These are phyloP conservation scores for Nemania bipapillata DNA, from an alignment of 2,329 filamentous ascomycete genomes.

Conservation along the genomic window DNA sequence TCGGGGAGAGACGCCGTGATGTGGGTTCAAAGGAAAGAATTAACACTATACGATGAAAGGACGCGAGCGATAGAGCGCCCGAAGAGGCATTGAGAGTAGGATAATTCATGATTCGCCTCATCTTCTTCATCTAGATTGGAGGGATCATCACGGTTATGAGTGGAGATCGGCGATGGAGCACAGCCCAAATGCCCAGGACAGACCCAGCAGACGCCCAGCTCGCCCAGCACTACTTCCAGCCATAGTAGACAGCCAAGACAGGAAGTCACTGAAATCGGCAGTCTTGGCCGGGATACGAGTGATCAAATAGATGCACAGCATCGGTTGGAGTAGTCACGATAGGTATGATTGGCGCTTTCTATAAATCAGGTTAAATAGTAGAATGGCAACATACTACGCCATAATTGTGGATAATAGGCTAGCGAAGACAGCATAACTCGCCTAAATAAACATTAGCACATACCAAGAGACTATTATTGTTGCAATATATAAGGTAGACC, in stretches of 20 bases:
- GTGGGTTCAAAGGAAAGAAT: background rate
- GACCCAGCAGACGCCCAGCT: conserved; percentile 10
- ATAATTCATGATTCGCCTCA: conserved; percentile 11
- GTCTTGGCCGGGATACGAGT: conserved; percentile 13
- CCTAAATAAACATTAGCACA: too few relatives aligned
- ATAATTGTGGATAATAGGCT: background rate
- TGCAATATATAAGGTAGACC: too few relatives aligned
- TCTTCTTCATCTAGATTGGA: conserved; percentile 10
- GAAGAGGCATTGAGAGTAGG: conserved; percentile 7
- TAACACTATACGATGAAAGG: conserved; percentile 4
- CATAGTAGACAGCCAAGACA: conserved; percentile 15
- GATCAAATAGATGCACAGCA: background rate
- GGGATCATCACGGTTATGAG: background rate
- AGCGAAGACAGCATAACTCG: background rate
- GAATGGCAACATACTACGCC: background rate
- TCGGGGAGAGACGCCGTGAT: background rate
- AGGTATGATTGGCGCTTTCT: conserved; percentile 18
- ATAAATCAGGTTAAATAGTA: conserved; percentile 3
- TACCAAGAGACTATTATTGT: too few relatives aligned
- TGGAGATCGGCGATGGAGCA: conserved; percentile 6
- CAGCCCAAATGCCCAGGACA: conserved; percentile 10
- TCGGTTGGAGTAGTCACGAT: background rate
- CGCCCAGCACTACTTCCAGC: conserved; percentile 15
- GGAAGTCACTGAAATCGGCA: conserved; percentile 5
- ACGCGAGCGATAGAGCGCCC: background rate